Conservation (phyloP, 139 green algal genomes). For the Gonium pectorale region DNA sequence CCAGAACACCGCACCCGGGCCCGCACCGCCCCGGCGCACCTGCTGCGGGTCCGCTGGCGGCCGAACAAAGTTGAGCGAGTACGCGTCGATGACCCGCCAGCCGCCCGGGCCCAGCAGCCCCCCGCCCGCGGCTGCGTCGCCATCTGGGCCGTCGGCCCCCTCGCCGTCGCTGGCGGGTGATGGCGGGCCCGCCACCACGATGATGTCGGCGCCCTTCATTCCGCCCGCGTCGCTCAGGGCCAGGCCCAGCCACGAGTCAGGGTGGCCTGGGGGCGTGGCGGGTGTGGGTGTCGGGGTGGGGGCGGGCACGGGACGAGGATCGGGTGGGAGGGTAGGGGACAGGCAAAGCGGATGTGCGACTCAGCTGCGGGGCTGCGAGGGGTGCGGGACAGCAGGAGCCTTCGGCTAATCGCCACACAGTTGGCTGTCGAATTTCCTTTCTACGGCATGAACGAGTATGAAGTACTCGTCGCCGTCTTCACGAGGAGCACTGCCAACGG, state of each 20-base stretch:
- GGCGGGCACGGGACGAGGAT: too few relatives aligned
- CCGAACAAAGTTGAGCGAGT: constrained; percentile 2
- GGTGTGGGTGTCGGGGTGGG: too few relatives aligned
- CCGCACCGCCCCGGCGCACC: neutral
- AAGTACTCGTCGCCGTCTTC: too few relatives aligned
- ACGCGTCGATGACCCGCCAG: constrained; percentile 8
- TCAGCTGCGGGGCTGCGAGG: too few relatives aligned
- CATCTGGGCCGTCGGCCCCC: neutral
- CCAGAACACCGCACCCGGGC: too few relatives aligned
- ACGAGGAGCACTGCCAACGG: too few relatives aligned
- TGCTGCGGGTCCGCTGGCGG: neutral
- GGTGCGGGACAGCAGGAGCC: too few relatives aligned
- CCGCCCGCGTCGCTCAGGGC: constrained; percentile 13
- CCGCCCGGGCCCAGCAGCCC: neutral
- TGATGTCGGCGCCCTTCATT: constrained; percentile 28
- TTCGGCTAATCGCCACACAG: too few relatives aligned
- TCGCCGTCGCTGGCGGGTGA: neutral
- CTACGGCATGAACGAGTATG: too few relatives aligned
- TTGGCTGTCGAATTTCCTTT: too few relatives aligned
- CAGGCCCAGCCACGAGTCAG: constrained; percentile 27
- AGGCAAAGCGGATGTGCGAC: too few relatives aligned
- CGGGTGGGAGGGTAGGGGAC: too few relatives aligned
- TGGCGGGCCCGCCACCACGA: neutral
- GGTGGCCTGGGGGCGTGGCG: constrained; percentile 30
- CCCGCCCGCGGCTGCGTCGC: neutral